A percentile compares a stretch with the other conserved stretches of the same genome.
These are phyloP conservation scores for Rhodotorula taiwanensis DNA, from an alignment of 768 basidiomycete genomes.

Conservation along the genomic window DNA sequence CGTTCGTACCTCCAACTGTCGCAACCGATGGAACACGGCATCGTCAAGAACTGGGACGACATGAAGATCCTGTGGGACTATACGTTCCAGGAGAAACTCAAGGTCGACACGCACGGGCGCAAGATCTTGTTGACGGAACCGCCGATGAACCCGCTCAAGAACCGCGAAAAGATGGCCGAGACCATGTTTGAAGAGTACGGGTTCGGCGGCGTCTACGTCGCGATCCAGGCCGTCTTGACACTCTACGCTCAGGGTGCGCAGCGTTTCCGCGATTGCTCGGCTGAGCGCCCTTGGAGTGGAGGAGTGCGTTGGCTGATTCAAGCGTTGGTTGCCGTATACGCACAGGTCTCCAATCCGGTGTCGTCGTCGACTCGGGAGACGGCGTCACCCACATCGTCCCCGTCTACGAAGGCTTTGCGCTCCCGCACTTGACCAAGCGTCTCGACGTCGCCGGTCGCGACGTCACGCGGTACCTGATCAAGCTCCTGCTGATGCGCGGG, in stretches of 20 bases:
- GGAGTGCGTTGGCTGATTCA: too few species aligned
- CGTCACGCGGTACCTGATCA: conserved; percentile 97
- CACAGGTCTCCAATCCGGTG: conserved; percentile 89
- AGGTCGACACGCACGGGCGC: conserved; percentile 72
- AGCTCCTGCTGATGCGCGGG: conserved; percentile 99
- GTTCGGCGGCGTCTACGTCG: conserved; percentile 90
- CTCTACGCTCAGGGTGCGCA: conserved; percentile 93
- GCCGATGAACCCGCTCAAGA: conserved; percentile 95
- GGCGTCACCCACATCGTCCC: conserved; percentile 99
- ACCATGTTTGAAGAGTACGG: conserved; percentile 99
- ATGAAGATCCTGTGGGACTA: conserved; percentile 99
- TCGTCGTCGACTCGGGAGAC: conserved; percentile 98
- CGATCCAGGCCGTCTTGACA: conserved; percentile 96
- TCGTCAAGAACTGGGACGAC: conserved; percentile 98
- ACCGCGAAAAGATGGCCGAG: conserved; percentile 87
- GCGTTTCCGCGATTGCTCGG: too few species aligned
- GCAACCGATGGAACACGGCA: conserved; percentile 99
- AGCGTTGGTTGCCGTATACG: too few species aligned
- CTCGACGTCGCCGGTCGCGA: conserved; percentile 97
- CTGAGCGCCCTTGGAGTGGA: too few species aligned
- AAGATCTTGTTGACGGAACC: conserved; percentile 95
- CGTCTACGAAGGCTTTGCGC: conserved; percentile 91
- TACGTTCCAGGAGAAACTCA: conserved; percentile 92
- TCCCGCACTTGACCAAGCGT: conserved; percentile 88
- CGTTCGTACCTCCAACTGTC: conserved; percentile 93